Conservation (phyloP, 495 filamentous ascomycete species). For the Collariella sp. region DNA sequence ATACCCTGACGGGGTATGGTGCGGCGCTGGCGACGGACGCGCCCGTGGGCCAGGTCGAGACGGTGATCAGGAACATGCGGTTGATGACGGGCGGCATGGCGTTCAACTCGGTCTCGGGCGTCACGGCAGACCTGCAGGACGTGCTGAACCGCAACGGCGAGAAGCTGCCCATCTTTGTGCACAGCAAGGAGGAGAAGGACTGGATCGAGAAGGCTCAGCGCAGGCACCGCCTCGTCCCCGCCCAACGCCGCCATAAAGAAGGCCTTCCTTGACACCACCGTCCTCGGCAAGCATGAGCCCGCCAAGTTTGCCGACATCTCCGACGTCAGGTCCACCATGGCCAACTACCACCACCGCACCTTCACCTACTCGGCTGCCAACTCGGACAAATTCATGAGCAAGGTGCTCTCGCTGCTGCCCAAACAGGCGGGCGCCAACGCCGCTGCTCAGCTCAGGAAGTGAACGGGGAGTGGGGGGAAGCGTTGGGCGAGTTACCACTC, state of each 20-base stretch:
- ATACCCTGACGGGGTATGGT: conserved; percentile 25
- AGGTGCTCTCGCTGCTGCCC: conserved; percentile 22
- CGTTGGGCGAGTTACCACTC: neutral
- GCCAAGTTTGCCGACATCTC: conserved; percentile 21
- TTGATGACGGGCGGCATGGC: conserved; percentile 24
- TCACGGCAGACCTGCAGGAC: conserved; percentile 17
- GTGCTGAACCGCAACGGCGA: conserved; percentile 11
- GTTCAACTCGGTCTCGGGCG: conserved; percentile 20
- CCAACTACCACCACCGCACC: conserved; percentile 26
- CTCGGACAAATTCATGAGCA: conserved; percentile 17
- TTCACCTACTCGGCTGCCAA: conserved; percentile 19
- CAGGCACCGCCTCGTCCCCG: conserved; percentile 9
- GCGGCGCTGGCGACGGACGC: conserved; percentile 25
- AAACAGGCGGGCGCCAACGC: conserved; percentile 4
- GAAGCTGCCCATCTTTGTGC: conserved; percentile 27
- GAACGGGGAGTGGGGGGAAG: neutral
- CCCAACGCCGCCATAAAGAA: conserved; percentile 25
- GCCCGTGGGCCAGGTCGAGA: conserved; percentile 19
- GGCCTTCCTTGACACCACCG: conserved; percentile 30
- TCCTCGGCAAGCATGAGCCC: conserved; percentile 35
- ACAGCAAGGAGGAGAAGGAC: conserved; percentile 26
- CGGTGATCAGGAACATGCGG: conserved; percentile 25
- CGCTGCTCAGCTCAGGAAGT: conserved; percentile 12
- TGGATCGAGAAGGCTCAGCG: conserved; percentile 24
- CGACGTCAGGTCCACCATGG: conserved; percentile 28